Base-by-base conservation (phyloP, 2,329 filamentous ascomycete genomes). In the Xylaria sp. region DNA sequence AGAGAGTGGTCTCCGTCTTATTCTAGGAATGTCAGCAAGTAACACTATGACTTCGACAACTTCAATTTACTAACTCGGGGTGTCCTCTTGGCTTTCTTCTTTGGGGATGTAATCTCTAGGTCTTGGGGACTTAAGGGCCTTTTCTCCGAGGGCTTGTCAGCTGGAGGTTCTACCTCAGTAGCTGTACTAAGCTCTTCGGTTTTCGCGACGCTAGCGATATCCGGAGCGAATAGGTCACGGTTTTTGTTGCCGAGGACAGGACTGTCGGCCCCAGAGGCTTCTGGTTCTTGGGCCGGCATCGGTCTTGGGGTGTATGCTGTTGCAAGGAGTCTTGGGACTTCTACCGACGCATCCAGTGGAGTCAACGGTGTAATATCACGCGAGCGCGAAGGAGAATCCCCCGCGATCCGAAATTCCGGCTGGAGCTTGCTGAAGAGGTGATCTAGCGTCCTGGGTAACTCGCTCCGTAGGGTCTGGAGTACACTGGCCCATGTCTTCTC, bases 31-130 rank as follows among this genome's bases (percentile, higher is more conserved):
- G 15, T 60, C 13, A 64, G 56, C 27, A 51, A 10, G 38, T 5
- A 47, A 33, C 2, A 22, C 11, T 3, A n/a, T 15, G 13, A 2
- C 13, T 36, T 22, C 3, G 15, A 5, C 0, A 22, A 36, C 2
- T 7, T 15, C 1, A n/a, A 15, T 31, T 15, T 5, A 44, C 54
- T 59, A 5, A 68, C 66, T 13, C 60, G 47, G 27, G 42, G 17
- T n/a, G 47, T 56, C n/a, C 49, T 65, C 33, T 55, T 68, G 2
- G 63, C 44, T 44, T 56, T 63, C 44, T 66, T 68, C 20, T 50
- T 59, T n/a, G 39, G 17, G 0, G n/a, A 29, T 31, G n/a, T 29
- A 33, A 1, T 47, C 17, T 13, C 27, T 1, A 47, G 13, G 11
- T 56, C 53, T 13, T 45, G 39, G 5, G 25, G 22, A 22, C 38